Base-by-base conservation (phyloP, 2,329 filamentous ascomycete genomes). In the Cercospora sp. region DNA sequence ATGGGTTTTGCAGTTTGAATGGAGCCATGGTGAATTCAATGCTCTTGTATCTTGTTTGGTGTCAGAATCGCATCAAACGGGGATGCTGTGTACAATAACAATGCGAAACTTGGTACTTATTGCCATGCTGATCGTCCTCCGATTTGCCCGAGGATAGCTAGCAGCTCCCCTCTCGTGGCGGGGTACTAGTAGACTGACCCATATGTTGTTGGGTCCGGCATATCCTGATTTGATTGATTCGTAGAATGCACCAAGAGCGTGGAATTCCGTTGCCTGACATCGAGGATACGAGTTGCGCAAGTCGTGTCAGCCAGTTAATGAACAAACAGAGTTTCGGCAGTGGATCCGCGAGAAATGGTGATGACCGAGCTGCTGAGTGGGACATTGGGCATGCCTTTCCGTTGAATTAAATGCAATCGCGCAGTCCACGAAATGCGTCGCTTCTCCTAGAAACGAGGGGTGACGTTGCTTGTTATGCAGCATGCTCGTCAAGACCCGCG, bases 1-100 rank as follows among this genome's bases (percentile, higher is more conserved):
- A 65, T 0, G 81, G 80, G 9, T 74, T 69, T 61, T 76, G 72
- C 7, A 78, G 65, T 24, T 74, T 66, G 68, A 79, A 71, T 21
- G 69, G 55, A 32, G 63, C 66, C 72, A 73, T 73, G 57, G 9
- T 45, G n/a, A 30, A n/a, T 32, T 34, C 16, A 21, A 37, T 18
- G 16, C n/a, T 59, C 28, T 34, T 24, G 28, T 59, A 32, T 37
- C 3, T 28, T 16, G 24, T 53, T 53, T n/a, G 49, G 13, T 28
- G 3, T 13, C 26, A 30, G 21, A 53, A 53, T 53, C 24, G 49
- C 24, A 26, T 24, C 21, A 12, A 16, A 26, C 5, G 49, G 12
- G 21, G 49, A 53, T 13, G 16, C 6, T 30, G 24, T 28, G 49
- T 30, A 28, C 49, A n/a, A 40, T n/a, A 40, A 26, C 49, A 30